These are phyloP conservation scores for Talaromyces sp. DNA, from an alignment of 2,329 filamentous ascomycete species.

Conservation along the genomic window DNA sequence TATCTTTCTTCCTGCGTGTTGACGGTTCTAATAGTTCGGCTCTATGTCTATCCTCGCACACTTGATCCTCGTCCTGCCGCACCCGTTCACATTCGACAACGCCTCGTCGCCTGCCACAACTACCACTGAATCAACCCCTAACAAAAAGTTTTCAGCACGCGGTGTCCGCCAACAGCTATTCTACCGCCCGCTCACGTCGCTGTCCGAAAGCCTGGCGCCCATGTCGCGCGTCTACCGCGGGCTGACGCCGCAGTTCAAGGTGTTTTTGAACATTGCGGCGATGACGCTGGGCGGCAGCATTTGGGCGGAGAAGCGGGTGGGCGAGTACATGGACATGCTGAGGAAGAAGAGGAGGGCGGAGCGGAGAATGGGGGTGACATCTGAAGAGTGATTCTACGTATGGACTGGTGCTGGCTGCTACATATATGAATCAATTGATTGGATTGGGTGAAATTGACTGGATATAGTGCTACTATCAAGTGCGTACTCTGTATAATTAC, in stretches of 20 bases:
- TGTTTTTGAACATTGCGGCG: conserved; percentile 42
- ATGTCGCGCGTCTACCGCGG: conserved; percentile 40
- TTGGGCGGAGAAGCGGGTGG: conserved; percentile 43
- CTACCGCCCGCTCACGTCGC: conserved; percentile 41
- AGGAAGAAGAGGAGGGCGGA: conserved; percentile 37
- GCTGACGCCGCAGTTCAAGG: conserved; percentile 46
- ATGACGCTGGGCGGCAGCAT: conserved; percentile 46
- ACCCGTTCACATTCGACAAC: conserved; percentile 35
- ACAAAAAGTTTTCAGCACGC: conserved; percentile 20
- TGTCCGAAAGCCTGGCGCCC: conserved; percentile 44
- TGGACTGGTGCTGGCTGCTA: neutral
- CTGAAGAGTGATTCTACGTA: neutral
- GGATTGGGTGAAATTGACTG: neutral
- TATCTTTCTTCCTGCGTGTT: neutral
- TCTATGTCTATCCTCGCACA: conserved; percentile 42
- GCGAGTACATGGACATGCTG: conserved; percentile 40
- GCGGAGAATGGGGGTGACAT: conserved; percentile 11
- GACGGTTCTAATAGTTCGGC: conserved; percentile 29
- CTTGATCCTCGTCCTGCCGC: conserved; percentile 39
- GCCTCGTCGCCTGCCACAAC: conserved; percentile 19
- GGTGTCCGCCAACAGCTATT: conserved; percentile 27
- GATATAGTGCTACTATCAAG: neutral
- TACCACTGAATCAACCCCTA: conserved; percentile 12
- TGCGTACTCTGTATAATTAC: too few relatives aligned
- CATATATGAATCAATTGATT: neutral